Conservation (phyloP, 2,329 filamentous ascomycete species). For the Sclerotinia sclerotiorum region DNA sequence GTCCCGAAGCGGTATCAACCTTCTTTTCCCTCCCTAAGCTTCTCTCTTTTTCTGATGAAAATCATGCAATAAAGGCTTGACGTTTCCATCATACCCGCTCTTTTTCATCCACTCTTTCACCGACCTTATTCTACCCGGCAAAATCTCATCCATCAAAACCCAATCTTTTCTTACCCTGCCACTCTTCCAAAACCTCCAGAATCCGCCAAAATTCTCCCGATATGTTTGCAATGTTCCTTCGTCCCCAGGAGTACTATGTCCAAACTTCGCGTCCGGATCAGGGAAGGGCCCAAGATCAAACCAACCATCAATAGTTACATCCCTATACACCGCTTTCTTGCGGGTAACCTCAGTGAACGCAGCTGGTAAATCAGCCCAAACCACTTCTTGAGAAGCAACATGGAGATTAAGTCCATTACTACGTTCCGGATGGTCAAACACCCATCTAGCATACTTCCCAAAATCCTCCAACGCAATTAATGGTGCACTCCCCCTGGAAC, state of each 20-base stretch:
- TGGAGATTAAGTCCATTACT: slow-evolving; percentile 34
- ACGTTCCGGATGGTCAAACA: slow-evolving; percentile 33
- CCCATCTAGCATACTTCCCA: slow-evolving; percentile 35
- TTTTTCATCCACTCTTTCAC: slow-evolving; percentile 34
- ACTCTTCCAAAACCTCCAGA: slow-evolving; percentile 33
- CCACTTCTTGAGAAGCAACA: slow-evolving; percentile 33
- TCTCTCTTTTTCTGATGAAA: slow-evolving; percentile 20
- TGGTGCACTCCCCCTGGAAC: slow-evolving; percentile 25
- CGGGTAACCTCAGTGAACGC: slow-evolving; percentile 31
- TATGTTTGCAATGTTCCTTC: slow-evolving; percentile 29
- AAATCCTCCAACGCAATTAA: slow-evolving; percentile 36
- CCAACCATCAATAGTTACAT: slow-evolving; percentile 30
- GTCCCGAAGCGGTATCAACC: background rate
- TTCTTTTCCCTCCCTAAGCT: background rate
- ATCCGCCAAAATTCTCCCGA: slow-evolving; percentile 33
- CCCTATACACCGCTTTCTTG: slow-evolving; percentile 27
- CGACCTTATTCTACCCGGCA: slow-evolving; percentile 30
- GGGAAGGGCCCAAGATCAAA: slow-evolving; percentile 26
- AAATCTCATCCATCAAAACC: slow-evolving; percentile 32
- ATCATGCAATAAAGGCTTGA: slow-evolving; percentile 28
- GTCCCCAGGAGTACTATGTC: slow-evolving; percentile 24
- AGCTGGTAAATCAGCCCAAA: slow-evolving; percentile 28
- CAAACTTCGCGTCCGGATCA: slow-evolving; percentile 29
- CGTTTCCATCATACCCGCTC: slow-evolving; percentile 28
- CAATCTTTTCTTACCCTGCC: slow-evolving; percentile 29